Evolutionary conservation across 441 rosid genomes (phyloP).

Genomic region (Viola pubescens): DNA sequence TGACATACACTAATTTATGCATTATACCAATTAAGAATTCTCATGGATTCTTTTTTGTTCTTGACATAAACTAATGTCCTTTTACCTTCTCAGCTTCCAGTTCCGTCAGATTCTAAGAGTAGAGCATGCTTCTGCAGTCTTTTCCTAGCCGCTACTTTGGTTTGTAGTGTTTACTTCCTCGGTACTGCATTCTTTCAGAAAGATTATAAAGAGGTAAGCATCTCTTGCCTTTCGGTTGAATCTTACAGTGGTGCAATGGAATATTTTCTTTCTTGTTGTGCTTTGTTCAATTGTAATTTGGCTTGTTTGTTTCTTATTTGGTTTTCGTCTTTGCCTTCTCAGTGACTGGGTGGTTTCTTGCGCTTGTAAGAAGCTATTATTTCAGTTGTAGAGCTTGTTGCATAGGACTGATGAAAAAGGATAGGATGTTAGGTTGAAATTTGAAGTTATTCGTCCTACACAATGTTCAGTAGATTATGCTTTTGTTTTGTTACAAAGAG

Average conservation of each 20-base stretch:
- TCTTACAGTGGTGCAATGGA: not conserved
- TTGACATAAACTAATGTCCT: not conserved
- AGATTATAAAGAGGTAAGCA: constrained; percentile 51
- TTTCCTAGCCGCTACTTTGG: constrained; percentile 37
- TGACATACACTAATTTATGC: no score
- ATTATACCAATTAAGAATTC: not conserved
- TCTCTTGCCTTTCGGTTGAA: constrained; percentile 17
- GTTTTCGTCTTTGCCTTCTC: not conserved
- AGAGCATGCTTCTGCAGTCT: constrained; percentile 53
- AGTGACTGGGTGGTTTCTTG: not conserved
- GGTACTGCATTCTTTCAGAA: constrained; percentile 34
- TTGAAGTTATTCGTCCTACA: not conserved
- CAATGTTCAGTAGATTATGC: not conserved
- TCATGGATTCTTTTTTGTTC: not conserved
- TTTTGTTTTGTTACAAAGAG: not conserved
- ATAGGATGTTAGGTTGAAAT: not conserved
- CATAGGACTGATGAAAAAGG: not conserved
- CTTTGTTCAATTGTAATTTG: not conserved
- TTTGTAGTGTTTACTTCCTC: constrained; percentile 56
- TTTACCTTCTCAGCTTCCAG: constrained; percentile 32
- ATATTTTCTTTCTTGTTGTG: not conserved
- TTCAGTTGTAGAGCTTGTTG: not conserved
- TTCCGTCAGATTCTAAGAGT: constrained; percentile 35
- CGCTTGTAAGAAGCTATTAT: not conserved
- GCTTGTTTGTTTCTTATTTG: not conserved